A percentile compares a stretch with the other conserved stretches of the same genome.
These are phyloP conservation scores for Globisporangium splendens DNA, from an alignment of 352 stramenopile species.

Conservation along the genomic window DNA sequence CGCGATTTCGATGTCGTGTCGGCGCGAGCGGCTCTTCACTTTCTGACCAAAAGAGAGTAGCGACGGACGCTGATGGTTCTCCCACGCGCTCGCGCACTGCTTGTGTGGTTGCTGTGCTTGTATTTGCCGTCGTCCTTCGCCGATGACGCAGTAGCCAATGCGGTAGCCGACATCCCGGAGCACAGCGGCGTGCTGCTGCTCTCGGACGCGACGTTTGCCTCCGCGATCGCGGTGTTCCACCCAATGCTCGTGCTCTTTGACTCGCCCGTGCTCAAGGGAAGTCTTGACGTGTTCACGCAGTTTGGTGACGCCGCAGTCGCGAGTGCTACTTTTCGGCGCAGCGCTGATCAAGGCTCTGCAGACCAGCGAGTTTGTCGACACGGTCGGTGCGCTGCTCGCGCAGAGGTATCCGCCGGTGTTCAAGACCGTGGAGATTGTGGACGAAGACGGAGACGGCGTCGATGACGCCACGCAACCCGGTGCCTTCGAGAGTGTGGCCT, in stretches of 20 bases:
- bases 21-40: neutral
- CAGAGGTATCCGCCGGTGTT: constrained; percentile 5
- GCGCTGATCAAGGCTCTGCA: constrained; percentile 11
- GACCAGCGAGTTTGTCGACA: constrained; percentile 1
- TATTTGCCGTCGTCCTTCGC: neutral
- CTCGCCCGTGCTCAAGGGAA: constrained; percentile 22
- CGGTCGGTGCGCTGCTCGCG: constrained; percentile 6
- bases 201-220: constrained; percentile 14
- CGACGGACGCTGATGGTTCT: too few relatives aligned
- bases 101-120: neutral
- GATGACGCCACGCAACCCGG: neutral
- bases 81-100: neutral
- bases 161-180: constrained; percentile 10
- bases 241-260: constrained; percentile 47
- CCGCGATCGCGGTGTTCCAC: constrained; percentile 17
- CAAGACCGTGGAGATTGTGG: neutral
- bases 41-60: too few relatives aligned
- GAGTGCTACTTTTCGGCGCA: constrained; percentile 10
- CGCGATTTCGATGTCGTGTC: too few relatives aligned
- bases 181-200: constrained; percentile 30
- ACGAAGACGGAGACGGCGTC: neutral
- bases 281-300: constrained; percentile 21
- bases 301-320: constrained; percentile 23
- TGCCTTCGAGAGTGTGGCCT: neutral
- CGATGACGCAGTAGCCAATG: neutral